Percentiles rank a stretch among this genome's conserved stretches.
Conservation (phyloP, 192 early-diverging fungal species). For the Rhizophagus sp. region DNA sequence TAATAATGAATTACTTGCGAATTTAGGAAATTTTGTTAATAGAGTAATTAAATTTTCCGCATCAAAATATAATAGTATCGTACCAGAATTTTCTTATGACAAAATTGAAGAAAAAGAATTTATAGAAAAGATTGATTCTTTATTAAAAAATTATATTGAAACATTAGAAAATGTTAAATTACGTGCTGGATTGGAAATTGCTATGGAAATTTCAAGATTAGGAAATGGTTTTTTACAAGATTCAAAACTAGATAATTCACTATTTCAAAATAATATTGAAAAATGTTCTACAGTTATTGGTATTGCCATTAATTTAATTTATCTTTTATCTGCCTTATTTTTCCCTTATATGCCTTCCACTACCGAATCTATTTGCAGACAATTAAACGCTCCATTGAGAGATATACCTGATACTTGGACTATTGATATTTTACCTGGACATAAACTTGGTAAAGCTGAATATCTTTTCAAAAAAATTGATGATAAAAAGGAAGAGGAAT, state of each 20-base stretch:
- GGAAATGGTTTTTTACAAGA: conserved; percentile 97
- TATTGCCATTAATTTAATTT: conserved; percentile 83
- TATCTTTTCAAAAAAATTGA: conserved; percentile 93
- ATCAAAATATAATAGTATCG: conserved; percentile 86
- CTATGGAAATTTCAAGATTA: conserved; percentile 93
- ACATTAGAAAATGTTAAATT: conserved; percentile 84
- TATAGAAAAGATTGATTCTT: conserved; percentile 79
- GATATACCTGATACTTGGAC: conserved; percentile 75
- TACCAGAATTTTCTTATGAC: conserved; percentile 62
- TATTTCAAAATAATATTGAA: conserved; percentile 75
- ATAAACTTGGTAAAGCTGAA: conserved; percentile 81
- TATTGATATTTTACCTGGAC: conserved; percentile 78
- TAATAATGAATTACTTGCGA: conserved; percentile 94
- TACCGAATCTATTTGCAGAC: conserved; percentile 71
- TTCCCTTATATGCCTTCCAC: conserved; percentile 94
- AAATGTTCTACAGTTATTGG: conserved; percentile 88
- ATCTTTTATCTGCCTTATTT: conserved; percentile 83
- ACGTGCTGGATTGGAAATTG: conserved; percentile 73
- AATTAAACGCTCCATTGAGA: conserved; percentile 83
- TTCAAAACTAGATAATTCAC: conserved; percentile 85
- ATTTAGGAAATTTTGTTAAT: conserved; percentile 98
- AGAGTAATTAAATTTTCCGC: conserved; percentile 91
- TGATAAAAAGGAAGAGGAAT: conserved; percentile 77
- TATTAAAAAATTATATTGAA: conserved; percentile 76
- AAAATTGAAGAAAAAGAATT: conserved; percentile 68